Base-by-base conservation (phyloP, 768 basidiomycete genomes). In the Crassisporium funariophilum region DNA sequence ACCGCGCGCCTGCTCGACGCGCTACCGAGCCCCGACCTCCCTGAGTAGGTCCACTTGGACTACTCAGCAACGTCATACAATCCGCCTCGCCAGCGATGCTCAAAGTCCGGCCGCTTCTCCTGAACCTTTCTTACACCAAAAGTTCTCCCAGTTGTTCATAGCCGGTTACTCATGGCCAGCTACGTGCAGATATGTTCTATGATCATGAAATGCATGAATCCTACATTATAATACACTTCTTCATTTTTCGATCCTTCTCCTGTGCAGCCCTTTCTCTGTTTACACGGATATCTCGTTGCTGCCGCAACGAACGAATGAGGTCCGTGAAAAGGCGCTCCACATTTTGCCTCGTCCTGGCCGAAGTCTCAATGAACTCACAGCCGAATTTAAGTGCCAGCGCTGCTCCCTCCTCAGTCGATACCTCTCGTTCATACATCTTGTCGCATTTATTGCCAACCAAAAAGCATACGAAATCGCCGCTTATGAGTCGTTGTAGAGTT, bases 391-490 rank as follows among this genome's bases (percentile, higher is more conserved):
- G 78, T 23, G 97, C 95, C 43, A 95, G 72, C 8, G 81, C 79
- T 13, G 79, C 76, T 10, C 93, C 97, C 57, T 98, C 94, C 59
- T 95, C 92, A 54, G 81, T 83, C 36, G 91, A 88, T 8, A 98
- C 94, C 62, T 95, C 93, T 23, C 94, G 83, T 57, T 91, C 88
- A 54, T 84, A 84, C n/a, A 81, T 78, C 76, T 91, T 90, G 78
- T 98, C 94, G 63, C 83, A 85, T 70, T 98, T 97, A 75, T 98
- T 98, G 57, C 95, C 95, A 50, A 98, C 91, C 49, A 98, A 82
- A 81, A 95, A 89, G 68, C 95, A 91, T 53, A 89, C 82, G 47
- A 91, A 86, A 57, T 84, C 82, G 59, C 82, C 78, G 58, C 92
- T 79, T 70, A 95, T 93, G 40, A 94, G 91, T 53, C 88, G 85